Percentiles rank a stretch among this genome's conserved stretches.
These are phyloP conservation scores for Chlorella sp. DNA, from an alignment of 139 green algal genomes.

Conservation along the genomic window DNA sequence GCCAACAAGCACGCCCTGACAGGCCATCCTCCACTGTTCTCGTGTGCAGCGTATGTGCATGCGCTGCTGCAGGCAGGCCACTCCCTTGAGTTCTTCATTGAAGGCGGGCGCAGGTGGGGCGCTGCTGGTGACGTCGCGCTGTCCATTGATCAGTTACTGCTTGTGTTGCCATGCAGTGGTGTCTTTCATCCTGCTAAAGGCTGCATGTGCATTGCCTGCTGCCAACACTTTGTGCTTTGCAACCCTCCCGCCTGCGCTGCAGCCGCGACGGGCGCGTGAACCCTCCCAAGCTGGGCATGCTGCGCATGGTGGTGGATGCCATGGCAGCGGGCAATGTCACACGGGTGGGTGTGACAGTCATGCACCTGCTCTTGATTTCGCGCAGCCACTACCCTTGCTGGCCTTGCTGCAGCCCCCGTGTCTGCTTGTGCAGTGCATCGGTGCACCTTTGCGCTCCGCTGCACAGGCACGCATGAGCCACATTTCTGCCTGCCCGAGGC, in stretches of 20 bases:
- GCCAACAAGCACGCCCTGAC: too few relatives aligned
- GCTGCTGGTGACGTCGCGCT: too few relatives aligned
- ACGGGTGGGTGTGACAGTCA: not conserved
- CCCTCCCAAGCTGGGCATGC: constrained; percentile 52
- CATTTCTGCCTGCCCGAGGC: too few relatives aligned
- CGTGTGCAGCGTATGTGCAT: constrained; percentile 46
- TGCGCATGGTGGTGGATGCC: constrained; percentile 50
- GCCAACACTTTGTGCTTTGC: not conserved
- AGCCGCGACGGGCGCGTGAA: constrained; percentile 52
- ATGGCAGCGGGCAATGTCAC: constrained; percentile 10
- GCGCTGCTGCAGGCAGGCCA: constrained; percentile 49
- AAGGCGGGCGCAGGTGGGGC: constrained; percentile 45
- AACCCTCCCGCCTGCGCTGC: not conserved
- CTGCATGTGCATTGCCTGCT: too few relatives aligned
- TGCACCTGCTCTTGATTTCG: not conserved
- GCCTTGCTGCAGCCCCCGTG: not conserved
- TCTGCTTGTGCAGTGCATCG: too few relatives aligned
- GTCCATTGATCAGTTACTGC: too few relatives aligned
- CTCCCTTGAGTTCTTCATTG: constrained; percentile 60
- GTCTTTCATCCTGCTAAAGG: not conserved
- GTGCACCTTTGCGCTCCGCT: too few relatives aligned
- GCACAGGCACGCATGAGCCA: too few relatives aligned
- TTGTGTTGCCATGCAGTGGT: not conserved
- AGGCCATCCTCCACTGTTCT: too few relatives aligned
- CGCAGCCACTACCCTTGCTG: not conserved